Base-by-base conservation (phyloP, 2,329 filamentous ascomycete species). In the Phoma sp. region DNA sequence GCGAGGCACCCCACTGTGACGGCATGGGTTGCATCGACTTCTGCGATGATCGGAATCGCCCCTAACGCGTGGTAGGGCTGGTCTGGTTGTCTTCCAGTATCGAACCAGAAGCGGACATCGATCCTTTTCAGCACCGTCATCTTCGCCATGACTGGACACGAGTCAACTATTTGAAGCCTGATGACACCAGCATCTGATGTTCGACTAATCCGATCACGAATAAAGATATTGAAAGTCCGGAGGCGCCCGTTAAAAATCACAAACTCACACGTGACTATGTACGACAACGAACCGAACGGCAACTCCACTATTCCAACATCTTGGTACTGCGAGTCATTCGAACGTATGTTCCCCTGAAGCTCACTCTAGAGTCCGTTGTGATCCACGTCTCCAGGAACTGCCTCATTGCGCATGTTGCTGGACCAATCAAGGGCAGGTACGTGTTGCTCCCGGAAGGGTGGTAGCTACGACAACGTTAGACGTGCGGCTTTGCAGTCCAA, bases 371-470 rank as follows among this genome's bases (percentile, higher is more conserved):
- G 17, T 32, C 36, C 12, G 27, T 6, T 37, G 37, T 47, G 36
- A 25, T 45, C 46, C 41, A 44, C 45, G 33, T 43, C 32, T 24
- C 36, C 43, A 46, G 31, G 22, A 38, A 32, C 41, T 61, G 60
- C 58, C 57, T 62, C 59, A 58, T 62, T 57, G 37, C 44, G 31
- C 40, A 44, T 44, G 27, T 44, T 50, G 51, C 43, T 41, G 51
- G 54, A 37, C 70, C 69, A 73, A 74, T 73, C 58, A 68, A 39
- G 47, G 37, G 31, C 6, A 29, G 35, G 58, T 70, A 74, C 70
- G 70, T 73, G 70, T 59, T 72, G 54, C 38, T 43, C 51, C 43
- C 53, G 45, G 56, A 56, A 51, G 43, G 33, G 35, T 4, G 55
- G 38, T 43, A 65, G 60, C 64, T 58, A 70, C 63, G 63, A 67